Base-by-base conservation (phyloP, 345 rosid species). In the Triadica sebifera region DNA sequence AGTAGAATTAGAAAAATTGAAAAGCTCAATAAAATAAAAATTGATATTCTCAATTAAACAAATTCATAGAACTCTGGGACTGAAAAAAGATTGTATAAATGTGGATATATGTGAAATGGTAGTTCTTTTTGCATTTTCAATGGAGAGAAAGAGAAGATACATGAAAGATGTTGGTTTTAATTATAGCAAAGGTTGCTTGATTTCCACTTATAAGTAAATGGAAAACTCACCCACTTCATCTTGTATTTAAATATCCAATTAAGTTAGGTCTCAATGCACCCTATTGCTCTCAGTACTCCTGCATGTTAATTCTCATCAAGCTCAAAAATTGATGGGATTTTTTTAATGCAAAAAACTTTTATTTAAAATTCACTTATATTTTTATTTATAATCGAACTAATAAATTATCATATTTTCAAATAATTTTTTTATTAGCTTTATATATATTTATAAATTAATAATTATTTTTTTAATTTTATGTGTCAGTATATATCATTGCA, bases 241-340 rank as follows among this genome's bases (percentile, higher is more conserved):
- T 4, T 49, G 58, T 17, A 19, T 43, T 34, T 51, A 50, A 62
- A 9, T 63, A 63, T 64, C 50, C 17, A 65, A n/a, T n/a, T n/a
- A n/a, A 73, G 39, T 73, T 41, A 73, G 63, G 70, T 53, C 63
- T 64, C 56, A 19, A 7, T 34, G 38, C 75, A 37, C 24, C 16
- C 50, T 29, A 43, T 37, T 50, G 75, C 22, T 39, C 39, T 19
- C 3, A 8, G 4, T 50, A n/a, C 34, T 29, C 13, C 8, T 39
- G 38, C 46, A 72, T n/a, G n/a, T 41, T 17, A n/a, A 34, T 7
- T 13, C 58, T 15, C 39, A 19, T 6, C 7, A 65, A 34, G 38
- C 38, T 38, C 34, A 22, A 51, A 67, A 47, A 34, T 43, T 56
- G 67, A 57, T 16, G 17, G 49, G 34, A 52, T 52, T 29, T 5